Evolutionary conservation across 148 eudicot genomes (phyloP).

Genomic region (Camellia japonica): DNA sequence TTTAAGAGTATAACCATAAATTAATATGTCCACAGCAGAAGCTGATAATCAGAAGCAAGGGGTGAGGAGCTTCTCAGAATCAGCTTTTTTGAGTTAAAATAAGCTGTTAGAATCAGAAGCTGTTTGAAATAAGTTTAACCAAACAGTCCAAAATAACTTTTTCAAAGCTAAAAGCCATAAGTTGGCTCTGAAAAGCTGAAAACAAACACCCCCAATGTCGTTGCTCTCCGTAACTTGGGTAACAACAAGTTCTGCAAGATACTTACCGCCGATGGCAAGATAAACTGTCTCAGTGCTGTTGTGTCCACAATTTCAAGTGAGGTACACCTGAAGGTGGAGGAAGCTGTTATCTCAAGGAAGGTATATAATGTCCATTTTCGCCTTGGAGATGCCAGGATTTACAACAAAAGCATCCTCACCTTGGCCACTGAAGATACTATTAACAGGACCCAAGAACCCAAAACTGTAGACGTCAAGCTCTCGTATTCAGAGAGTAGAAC

Average conservation of each 20-base stretch:
- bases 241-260: slow-evolving; percentile 1
- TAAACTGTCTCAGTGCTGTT: neutral
- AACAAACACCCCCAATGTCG: too few species aligned
- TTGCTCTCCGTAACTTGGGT: slow-evolving; percentile 7
- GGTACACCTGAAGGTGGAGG: slow-evolving; percentile 8
- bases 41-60: too few species aligned
- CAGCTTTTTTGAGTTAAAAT: too few species aligned
- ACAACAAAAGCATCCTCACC: neutral
- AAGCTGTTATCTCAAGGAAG: neutral
- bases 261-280: neutral
- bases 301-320: neutral
- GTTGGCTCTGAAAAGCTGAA: too few species aligned
- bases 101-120: too few species aligned
- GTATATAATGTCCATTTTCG: neutral
- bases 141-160: too few species aligned
- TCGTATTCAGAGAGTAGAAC: neutral
- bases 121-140: too few species aligned
- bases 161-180: too few species aligned
- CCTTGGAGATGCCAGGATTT: slow-evolving; percentile 7
- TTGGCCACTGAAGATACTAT: neutral
- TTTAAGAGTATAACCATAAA: too few species aligned
- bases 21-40: too few species aligned
- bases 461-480: neutral
- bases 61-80: too few species aligned
- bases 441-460: neutral